Conservation (phyloP, 2,329 filamentous ascomycete species). For the Colletotrichum sp. region DNA sequence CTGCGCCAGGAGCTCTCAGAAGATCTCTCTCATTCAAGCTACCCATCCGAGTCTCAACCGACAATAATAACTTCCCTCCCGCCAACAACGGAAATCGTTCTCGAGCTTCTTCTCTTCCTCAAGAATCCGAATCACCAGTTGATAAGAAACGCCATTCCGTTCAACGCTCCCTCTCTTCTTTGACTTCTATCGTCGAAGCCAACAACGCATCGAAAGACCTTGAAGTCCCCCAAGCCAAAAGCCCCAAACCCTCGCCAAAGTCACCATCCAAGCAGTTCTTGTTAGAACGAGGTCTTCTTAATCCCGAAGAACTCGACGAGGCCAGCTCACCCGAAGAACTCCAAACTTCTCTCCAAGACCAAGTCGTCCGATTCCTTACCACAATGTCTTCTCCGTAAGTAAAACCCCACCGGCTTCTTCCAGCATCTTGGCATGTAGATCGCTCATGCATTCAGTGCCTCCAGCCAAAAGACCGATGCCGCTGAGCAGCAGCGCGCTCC, state of each 20-base stretch:
- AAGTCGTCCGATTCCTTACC: constrained; percentile 14
- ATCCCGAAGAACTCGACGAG: constrained; percentile 3
- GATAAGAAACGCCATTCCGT: background rate
- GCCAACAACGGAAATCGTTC: background rate
- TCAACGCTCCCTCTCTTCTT: background rate
- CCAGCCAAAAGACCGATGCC: background rate
- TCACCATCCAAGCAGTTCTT: constrained; percentile 15
- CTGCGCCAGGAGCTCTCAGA: constrained; percentile 9
- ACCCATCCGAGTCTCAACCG: constrained; percentile 10
- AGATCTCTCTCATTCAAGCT: constrained; percentile 19
- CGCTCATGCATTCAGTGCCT: background rate
- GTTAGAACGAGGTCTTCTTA: constrained; percentile 11
- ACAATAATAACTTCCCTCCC: background rate
- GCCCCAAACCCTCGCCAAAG: background rate
- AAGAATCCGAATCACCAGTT: background rate
- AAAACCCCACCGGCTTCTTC: background rate
- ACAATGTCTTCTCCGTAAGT: constrained; percentile 19
- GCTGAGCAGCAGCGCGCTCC: constrained; percentile 12
- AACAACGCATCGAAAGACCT: background rate
- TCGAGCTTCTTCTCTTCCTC: constrained; percentile 5
- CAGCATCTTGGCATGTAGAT: no score
- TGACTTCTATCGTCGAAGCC: constrained; percentile 4
- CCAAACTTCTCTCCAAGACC: constrained; percentile 9
- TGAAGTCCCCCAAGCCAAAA: background rate
- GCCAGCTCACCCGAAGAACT: constrained; percentile 13